Conservation (phyloP, 345 rosid species). For the Pugionium dolabratum region DNA sequence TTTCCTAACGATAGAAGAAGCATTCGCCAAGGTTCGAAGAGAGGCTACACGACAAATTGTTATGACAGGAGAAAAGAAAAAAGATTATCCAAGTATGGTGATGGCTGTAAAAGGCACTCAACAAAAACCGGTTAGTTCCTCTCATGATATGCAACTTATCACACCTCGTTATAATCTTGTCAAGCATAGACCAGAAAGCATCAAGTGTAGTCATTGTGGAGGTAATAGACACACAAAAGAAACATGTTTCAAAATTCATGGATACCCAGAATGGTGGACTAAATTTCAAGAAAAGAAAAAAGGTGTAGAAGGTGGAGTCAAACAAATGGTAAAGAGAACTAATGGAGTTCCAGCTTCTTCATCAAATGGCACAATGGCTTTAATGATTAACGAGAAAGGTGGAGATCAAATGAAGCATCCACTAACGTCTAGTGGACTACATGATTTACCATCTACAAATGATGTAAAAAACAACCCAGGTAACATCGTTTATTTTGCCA, state of each 20-base stretch:
- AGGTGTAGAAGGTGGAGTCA: not conserved
- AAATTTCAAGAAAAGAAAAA: not conserved
- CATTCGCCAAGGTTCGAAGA: not conserved
- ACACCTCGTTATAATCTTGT: not conserved
- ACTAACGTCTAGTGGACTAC: too few relatives aligned
- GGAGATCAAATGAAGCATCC: too few relatives aligned
- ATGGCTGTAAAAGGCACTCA: not conserved
- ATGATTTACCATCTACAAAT: too few relatives aligned
- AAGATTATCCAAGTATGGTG: not conserved
- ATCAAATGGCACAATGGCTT: not conserved
- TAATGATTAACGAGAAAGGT: too few relatives aligned
- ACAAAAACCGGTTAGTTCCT: not conserved
- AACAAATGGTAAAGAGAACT: not conserved
- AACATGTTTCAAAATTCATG: not conserved
- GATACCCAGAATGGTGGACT: not conserved
- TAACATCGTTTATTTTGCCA: not conserved
- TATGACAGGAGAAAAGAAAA: not conserved
- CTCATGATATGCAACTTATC: too few relatives aligned
- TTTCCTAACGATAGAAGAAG: not conserved
- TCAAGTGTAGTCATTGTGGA: not conserved
- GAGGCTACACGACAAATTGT: not conserved
- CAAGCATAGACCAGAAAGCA: not conserved
- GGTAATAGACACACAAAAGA: not conserved
- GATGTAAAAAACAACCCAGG: too few relatives aligned
- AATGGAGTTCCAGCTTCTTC: not conserved